Conservation (phyloP, 108 stramenopile genomes). For the Nitzschia inconspicua region DNA sequence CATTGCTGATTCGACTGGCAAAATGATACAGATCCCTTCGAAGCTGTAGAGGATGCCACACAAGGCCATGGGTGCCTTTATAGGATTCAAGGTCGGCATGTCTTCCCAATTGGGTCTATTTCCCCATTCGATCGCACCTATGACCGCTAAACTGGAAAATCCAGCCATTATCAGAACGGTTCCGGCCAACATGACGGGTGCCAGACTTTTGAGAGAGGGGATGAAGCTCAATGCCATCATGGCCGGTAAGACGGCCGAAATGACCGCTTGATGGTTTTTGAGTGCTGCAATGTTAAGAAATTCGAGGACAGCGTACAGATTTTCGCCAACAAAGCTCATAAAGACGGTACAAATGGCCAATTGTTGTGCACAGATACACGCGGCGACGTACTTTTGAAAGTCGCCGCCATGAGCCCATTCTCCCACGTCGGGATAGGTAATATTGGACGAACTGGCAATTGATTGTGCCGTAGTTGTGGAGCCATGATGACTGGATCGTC, state of each 20-base stretch:
- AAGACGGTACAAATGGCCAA: conserved; percentile 77
- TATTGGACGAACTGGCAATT: conserved; percentile 9
- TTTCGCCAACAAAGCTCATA: conserved; percentile 69
- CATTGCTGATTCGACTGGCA: conserved; percentile 70
- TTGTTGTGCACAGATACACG: conserved; percentile 56
- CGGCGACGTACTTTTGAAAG: conserved; percentile 51
- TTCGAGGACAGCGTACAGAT: conserved; percentile 49
- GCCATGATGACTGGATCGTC: neutral
- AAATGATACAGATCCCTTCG: conserved; percentile 70
- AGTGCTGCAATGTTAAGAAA: neutral
- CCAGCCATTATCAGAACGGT: conserved; percentile 36
- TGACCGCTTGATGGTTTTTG: conserved; percentile 32
- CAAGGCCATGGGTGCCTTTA: conserved; percentile 42
- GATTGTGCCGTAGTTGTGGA: neutral
- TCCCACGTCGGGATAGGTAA: conserved; percentile 70
- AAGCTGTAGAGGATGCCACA: conserved; percentile 71
- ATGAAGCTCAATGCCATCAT: conserved; percentile 38
- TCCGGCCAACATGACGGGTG: conserved; percentile 51
- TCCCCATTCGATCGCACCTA: conserved; percentile 41
- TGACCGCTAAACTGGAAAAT: conserved; percentile 43
- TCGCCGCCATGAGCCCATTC: conserved; percentile 59
- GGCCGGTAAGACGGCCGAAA: conserved; percentile 50
- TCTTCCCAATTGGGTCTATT: conserved; percentile 14
- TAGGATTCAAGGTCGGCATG: neutral
- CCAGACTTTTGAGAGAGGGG: conserved; percentile 45